A percentile compares a stretch with the other conserved stretches of the same genome.
Conservation (phyloP, 2,329 filamentous ascomycete genomes). For the Alternaria conjuncta region DNA sequence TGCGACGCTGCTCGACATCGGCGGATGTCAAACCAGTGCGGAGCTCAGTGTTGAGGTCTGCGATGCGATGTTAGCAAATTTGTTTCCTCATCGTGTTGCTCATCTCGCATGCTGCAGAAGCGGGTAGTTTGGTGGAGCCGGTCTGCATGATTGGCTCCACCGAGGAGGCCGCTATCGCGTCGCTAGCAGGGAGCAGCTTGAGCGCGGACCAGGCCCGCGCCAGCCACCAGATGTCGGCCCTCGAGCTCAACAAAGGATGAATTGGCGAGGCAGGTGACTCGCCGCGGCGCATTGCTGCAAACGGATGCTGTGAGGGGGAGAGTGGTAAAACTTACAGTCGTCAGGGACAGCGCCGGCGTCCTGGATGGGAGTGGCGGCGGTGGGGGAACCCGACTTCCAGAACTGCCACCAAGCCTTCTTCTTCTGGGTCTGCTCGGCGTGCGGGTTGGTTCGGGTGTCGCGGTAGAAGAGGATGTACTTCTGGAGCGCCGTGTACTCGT, state of each 20-base stretch:
- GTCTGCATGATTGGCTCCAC: slow-evolving; percentile 28
- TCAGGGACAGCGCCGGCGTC: slow-evolving; percentile 60
- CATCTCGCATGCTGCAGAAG: slow-evolving; percentile 11
- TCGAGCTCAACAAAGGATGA: slow-evolving; percentile 15
- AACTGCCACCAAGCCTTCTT: slow-evolving; percentile 64
- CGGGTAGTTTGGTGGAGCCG: slow-evolving; percentile 25
- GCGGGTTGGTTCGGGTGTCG: slow-evolving; percentile 61
- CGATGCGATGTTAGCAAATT: slow-evolving; percentile 47
- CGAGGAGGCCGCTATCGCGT: slow-evolving; percentile 16
- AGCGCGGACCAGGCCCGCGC: slow-evolving; percentile 17
- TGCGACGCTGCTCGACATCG: slow-evolving; percentile 70
- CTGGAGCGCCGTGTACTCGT: slow-evolving; percentile 70
- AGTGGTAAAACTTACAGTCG: slow-evolving; percentile 50
- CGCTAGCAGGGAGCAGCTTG: slow-evolving; percentile 18
- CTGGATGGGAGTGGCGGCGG: slow-evolving; percentile 35
- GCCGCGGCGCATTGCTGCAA: not conserved
- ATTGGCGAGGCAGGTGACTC: not conserved
- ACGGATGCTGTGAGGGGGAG: not conserved
- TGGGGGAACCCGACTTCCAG: slow-evolving; percentile 53
- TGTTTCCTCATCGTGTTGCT: slow-evolving; percentile 3
- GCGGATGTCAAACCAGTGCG: slow-evolving; percentile 64
- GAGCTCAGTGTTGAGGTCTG: slow-evolving; percentile 69
- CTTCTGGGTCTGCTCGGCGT: slow-evolving; percentile 55
- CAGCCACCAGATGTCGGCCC: slow-evolving; percentile 16
- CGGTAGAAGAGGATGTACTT: slow-evolving; percentile 72